Percentiles rank a stretch among this genome's conserved stretches.
Evolutionary conservation across 768 basidiomycete species (phyloP).

Genomic region (Lactifluus hygrophoroides): DNA sequence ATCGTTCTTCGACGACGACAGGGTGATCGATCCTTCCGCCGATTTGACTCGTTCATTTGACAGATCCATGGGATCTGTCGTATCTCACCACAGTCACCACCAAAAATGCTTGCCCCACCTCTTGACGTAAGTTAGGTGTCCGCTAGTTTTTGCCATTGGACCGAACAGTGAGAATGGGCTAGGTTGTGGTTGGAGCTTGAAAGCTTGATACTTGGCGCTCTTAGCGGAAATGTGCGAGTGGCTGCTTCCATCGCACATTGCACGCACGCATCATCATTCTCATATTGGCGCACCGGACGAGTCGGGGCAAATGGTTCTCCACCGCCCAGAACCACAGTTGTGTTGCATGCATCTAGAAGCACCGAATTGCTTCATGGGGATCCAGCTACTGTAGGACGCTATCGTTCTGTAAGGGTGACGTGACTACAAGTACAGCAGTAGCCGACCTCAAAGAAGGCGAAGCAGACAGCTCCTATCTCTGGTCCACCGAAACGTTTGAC

Average conservation of each 20-base stretch:
- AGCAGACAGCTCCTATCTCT: background rate
- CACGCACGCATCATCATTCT: too few relatives aligned
- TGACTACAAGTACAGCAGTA: background rate
- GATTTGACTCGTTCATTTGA: constrained; percentile 6
- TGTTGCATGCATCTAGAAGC: background rate
- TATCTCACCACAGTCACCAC: too few relatives aligned
- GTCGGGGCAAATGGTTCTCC: too few relatives aligned
- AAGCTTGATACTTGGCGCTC: background rate
- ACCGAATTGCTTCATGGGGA: background rate
- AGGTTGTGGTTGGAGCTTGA: background rate
- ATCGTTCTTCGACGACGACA: too few relatives aligned
- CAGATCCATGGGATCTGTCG: background rate
- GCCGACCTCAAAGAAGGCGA: background rate
- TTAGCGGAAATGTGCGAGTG: background rate
- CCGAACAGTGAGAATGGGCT: background rate
- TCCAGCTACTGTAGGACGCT: too few relatives aligned
- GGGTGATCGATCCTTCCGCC: too few relatives aligned
- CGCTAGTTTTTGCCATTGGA: constrained; percentile 3
- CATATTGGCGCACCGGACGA: background rate
- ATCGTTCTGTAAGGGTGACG: too few relatives aligned
- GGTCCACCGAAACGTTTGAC: background rate
- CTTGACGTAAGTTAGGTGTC: too few relatives aligned
- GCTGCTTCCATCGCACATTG: too few relatives aligned
- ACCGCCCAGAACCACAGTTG: background rate
- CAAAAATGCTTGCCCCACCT: too few relatives aligned